Evolutionary conservation across 2,329 filamentous ascomycete genomes (phyloP).

Genomic region (Emydomyces testavorans): DNA sequence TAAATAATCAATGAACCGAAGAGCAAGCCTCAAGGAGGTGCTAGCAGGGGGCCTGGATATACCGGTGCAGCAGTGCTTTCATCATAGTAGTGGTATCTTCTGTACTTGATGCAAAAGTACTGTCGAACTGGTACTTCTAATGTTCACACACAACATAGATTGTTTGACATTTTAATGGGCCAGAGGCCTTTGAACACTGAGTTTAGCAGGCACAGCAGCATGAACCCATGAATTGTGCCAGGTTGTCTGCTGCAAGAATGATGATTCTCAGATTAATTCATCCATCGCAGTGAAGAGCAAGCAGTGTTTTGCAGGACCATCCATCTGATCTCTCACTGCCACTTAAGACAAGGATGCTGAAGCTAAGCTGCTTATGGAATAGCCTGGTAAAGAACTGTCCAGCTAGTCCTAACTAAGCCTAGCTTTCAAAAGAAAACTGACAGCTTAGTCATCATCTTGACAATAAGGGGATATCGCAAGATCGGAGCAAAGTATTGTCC

Average conservation of each 20-base stretch:
- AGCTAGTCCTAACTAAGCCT: not conserved
- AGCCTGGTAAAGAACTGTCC: not conserved
- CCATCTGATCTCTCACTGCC: constrained; percentile 7
- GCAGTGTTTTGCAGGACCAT: too few species aligned
- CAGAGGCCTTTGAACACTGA: not conserved
- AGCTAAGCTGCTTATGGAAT: not conserved
- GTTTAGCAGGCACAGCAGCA: constrained; percentile 3
- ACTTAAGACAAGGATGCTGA: not conserved
- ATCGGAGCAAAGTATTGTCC: too few species aligned
- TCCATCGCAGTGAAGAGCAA: too few species aligned
- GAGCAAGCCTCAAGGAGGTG: not conserved
- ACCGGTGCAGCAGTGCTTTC: not conserved
- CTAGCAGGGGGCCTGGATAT: constrained; percentile 5
- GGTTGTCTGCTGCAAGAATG: not conserved
- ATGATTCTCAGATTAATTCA: not conserved
- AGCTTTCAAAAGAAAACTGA: not conserved
- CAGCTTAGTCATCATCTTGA: constrained; percentile 6
- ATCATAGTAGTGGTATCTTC: not conserved
- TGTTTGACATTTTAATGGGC: not conserved
- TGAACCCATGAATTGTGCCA: not conserved
- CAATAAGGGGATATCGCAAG: too few species aligned
- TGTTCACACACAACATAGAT: not conserved
- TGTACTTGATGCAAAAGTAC: not conserved
- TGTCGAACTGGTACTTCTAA: not conserved
- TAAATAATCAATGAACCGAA: not conserved